Conservation (phyloP, 2,329 filamentous ascomycete species). For the Zelopaecilomyces penicillatus region DNA sequence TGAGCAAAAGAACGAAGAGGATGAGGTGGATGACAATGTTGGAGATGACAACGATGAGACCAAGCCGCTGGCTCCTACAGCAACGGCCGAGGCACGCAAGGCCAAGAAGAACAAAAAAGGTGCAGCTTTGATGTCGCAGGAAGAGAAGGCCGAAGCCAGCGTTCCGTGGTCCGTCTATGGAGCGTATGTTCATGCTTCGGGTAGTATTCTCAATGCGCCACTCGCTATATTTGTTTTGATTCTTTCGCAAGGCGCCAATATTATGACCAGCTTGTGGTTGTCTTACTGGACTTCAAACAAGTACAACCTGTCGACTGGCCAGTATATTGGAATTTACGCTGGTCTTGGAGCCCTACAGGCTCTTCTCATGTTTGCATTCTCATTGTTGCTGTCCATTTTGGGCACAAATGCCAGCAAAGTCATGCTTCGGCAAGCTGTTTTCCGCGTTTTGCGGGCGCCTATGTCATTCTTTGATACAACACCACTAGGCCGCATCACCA, state of each 20-base stretch:
- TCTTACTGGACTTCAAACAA: slow-evolving; percentile 86
- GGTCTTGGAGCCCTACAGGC: slow-evolving; percentile 65
- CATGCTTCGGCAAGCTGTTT: slow-evolving; percentile 75
- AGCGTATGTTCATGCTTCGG: slow-evolving; percentile 69
- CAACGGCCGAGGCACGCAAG: slow-evolving; percentile 34
- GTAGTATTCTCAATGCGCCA: slow-evolving; percentile 59
- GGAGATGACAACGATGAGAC: slow-evolving; percentile 25
- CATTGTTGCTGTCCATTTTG: slow-evolving; percentile 65
- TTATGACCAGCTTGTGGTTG: slow-evolving; percentile 83
- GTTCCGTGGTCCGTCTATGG: slow-evolving; percentile 75
- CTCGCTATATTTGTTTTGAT: slow-evolving; percentile 56
- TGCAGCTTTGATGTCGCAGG: slow-evolving; percentile 60
- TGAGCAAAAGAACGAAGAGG: slow-evolving; percentile 51
- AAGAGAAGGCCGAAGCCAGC: slow-evolving; percentile 62
- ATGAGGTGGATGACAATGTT: slow-evolving; percentile 33
- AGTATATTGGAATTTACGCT: slow-evolving; percentile 66
- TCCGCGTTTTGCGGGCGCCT: slow-evolving; percentile 61
- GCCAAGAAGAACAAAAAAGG: slow-evolving; percentile 52
- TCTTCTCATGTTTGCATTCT: slow-evolving; percentile 70
- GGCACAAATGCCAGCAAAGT: slow-evolving; percentile 75
- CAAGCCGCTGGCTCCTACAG: slow-evolving; percentile 34
- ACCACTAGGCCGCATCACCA: slow-evolving; percentile 87
- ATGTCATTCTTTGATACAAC: slow-evolving; percentile 97
- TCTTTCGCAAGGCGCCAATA: slow-evolving; percentile 73
- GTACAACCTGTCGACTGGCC: slow-evolving; percentile 56